Conservation (phyloP, 2,329 filamentous ascomycete genomes). For the Aspergillus luchuensis region DNA sequence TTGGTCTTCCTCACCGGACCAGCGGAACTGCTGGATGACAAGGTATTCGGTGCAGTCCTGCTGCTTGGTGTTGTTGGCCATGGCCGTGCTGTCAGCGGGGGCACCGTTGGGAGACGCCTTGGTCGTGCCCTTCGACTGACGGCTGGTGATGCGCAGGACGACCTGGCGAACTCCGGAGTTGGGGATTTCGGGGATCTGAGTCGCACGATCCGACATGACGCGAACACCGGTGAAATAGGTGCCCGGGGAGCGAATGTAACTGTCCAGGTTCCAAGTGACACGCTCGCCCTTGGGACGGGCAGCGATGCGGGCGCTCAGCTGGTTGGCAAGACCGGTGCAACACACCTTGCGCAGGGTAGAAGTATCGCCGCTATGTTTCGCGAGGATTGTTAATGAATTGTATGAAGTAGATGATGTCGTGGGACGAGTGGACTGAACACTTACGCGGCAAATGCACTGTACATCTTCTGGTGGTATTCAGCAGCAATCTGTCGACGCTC, state of each 20-base stretch:
- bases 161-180: slow-evolving; percentile 45
- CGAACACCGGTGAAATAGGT: slow-evolving; percentile 41
- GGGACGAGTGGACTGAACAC: slow-evolving; percentile 15
- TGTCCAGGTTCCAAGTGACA: slow-evolving; percentile 41
- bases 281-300: slow-evolving; percentile 34
- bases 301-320: slow-evolving; percentile 38
- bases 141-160: slow-evolving; percentile 42
- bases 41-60: slow-evolving; percentile 53
- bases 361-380: slow-evolving; percentile 38
- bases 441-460: slow-evolving; percentile 50
- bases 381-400: slow-evolving; percentile 12
- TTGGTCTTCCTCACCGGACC: slow-evolving; percentile 43
- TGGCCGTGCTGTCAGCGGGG: background rate
- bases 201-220: slow-evolving; percentile 46
- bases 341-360: slow-evolving; percentile 38
- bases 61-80: slow-evolving; percentile 32
- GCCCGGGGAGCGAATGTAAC: slow-evolving; percentile 39
- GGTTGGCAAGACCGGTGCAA: slow-evolving; percentile 41
- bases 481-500: slow-evolving; percentile 41
- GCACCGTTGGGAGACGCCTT: slow-evolving; percentile 16
- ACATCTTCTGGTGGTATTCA: slow-evolving; percentile 50
- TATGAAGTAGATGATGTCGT: background rate
- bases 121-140: slow-evolving; percentile 35
- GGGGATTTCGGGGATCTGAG: slow-evolving; percentile 41
- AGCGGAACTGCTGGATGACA: slow-evolving; percentile 51